Evolutionary conservation across 192 early-diverging fungal species (phyloP).

Genomic region (Coemansia sp.): DNA sequence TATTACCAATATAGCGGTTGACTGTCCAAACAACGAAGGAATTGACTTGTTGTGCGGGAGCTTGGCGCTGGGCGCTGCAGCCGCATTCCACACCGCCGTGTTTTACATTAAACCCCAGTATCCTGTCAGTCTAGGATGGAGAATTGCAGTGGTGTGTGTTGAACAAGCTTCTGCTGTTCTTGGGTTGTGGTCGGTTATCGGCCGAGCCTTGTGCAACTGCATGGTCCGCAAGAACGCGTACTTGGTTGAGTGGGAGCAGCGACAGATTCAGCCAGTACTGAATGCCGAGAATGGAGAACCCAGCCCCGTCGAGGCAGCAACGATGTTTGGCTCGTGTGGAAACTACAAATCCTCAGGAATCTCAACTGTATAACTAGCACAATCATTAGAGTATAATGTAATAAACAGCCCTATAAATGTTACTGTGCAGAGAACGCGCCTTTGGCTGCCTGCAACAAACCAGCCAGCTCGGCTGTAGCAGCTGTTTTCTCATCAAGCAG

Average conservation of each 20-base stretch:
- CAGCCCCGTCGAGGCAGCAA: too few species aligned
- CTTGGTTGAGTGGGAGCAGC: constrained; percentile 10
- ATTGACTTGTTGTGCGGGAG: not conserved
- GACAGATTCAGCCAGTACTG: not conserved
- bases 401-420: too few species aligned
- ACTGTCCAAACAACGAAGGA: constrained; percentile 10
- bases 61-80: not conserved
- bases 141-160: constrained; percentile 14
- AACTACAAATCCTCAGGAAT: too few species aligned
- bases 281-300: too few species aligned
- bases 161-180: constrained; percentile 14
- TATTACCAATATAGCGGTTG: not conserved
- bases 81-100: constrained; percentile 13
- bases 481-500: too few species aligned
- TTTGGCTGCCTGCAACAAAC: not conserved
- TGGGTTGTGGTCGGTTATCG: constrained; percentile 31
- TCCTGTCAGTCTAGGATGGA: constrained; percentile 11
- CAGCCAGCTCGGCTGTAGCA: not conserved
- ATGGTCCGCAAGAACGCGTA: constrained; percentile 1
- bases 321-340: too few species aligned
- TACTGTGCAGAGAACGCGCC: not conserved
- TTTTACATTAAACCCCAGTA: constrained; percentile 24
- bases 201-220: constrained; percentile 12
- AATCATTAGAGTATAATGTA: too few species aligned
- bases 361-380: too few species aligned